Base-by-base conservation (phyloP, 2,329 filamentous ascomycete species). In the Colletotrichum filicis region DNA sequence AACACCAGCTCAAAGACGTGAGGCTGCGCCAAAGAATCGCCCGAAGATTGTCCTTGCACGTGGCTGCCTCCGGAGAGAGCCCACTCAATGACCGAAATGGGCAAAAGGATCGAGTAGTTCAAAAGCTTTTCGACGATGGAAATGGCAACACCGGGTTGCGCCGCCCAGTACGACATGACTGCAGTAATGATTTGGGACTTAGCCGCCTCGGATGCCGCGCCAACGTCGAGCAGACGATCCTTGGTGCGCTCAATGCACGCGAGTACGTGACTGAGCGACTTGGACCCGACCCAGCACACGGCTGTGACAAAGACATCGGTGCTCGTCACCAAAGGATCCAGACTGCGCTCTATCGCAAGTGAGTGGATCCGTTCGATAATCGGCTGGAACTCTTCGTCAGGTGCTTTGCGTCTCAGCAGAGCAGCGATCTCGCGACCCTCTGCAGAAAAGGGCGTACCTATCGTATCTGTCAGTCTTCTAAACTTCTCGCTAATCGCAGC, bases 181-280 rank as follows among this genome's bases (percentile, higher is more conserved):
- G 94, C 94, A 5, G 92, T 91, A 77, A 98, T 94, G 79, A 99
- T 97, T 83, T 99, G 97, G 55, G 92, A 90, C 53, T 95, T 91
- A 1, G 95, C 95, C 2, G 89, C 88, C 71, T 95, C 90, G 0
- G 94, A 96, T 58, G 91, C 88, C 1, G 92, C 88, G 0, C 94
- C 95, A 49, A 96, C 92, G 71, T 93, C 92, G 2, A 98, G 86
- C 1, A 99, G 91, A 35, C 95, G 92, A 67, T 96, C 94, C 84
- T 98, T 98, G 84, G 93, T 96, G 71, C 97, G 93, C 83, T 99
- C 97, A 76, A 99, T 98, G 81, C 94, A 97, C 9, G 95, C 97
- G 19, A 99, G 90, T 4, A 98, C 95, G 82, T 99, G 97, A 14
- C 95, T 98, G 37, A 99, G 90, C 0, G 96, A 98, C 83, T 99